Base-by-base conservation (phyloP, 441 rosid species). In the Dalechampia spathulata region DNA sequence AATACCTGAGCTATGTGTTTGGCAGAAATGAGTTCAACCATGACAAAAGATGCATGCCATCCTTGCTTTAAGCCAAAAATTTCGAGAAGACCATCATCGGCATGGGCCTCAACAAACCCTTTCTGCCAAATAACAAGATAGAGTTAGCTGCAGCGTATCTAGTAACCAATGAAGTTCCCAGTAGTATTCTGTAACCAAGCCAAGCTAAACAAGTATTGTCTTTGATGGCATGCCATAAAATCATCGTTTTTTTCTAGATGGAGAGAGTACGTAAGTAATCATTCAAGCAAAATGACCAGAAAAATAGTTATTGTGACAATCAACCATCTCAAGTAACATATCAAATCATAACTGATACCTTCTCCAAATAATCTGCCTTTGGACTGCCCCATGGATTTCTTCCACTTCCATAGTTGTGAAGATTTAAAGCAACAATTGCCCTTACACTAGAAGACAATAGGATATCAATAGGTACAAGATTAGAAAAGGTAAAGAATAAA, bases 41-140 rank as follows among this genome's bases (percentile, higher is more conserved):
- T 90, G 19, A 93, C 97, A 39, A 93, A 87, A 1, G 97, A 93
- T 38, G 99, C 97, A 74, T 93, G 99, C 97, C 99, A 93, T 60
- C 86, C 97, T 71, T 93, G 99, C 78, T 93, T 93, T 59, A 90
- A 67, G 23, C 97, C 97, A 68, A 90, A 93, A 53, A 93, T 87
- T 75, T 93, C 97, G 28, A 93, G 77, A 27, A 93, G 82, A 44
- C 99, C 97, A 72, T 93, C 99, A 68, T 85, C 96, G 14, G 75
- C 83, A 63, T 83, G 87, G 15, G 99, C 96, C 74, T 87, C 87
- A 28, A 93, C 95, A 71, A 93, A 90, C 28, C 96, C 97, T 69
- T 72, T 87, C 99, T 90, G 78, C 14, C 43, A 67, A 37, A 48
- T 28, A 49, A 22, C 19, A 48, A 23, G 58, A 15, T 4, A 22